These are phyloP conservation scores for Aspergillus oerlinghausenensis DNA, from an alignment of 2,329 filamentous ascomycete genomes.

Conservation along the genomic window DNA sequence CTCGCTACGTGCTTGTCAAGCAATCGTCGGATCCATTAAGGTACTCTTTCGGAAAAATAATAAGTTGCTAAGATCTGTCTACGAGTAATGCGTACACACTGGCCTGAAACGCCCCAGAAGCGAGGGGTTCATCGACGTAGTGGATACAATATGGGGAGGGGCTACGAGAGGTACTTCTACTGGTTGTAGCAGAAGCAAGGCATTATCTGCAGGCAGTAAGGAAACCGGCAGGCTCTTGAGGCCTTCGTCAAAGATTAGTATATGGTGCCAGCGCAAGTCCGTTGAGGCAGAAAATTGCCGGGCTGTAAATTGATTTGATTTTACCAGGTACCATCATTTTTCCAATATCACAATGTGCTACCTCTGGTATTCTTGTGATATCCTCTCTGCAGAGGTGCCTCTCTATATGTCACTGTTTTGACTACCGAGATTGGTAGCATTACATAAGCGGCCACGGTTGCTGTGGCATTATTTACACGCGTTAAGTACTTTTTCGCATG, in stretches of 20 bases:
- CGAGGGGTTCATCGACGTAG: background rate
- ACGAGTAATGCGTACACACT: background rate
- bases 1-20: background rate
- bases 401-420: background rate
- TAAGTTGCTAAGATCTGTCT: background rate
- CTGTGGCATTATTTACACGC: constrained; percentile 14
- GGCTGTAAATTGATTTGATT: background rate
- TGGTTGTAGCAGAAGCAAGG: background rate
- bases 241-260: background rate
- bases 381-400: no score
- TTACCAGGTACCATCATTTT: background rate
- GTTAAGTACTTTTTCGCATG: constrained; percentile 16
- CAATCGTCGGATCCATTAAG: background rate
- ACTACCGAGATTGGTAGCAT: background rate
- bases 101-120: background rate
- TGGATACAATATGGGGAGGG: background rate
- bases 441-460: constrained; percentile 14
- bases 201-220: background rate
- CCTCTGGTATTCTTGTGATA: no score
- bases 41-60: background rate
- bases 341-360: no score
- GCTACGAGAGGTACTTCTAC: background rate
- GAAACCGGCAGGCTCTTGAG: background rate
- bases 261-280: background rate
- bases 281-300: background rate